A percentile compares a stretch with the other conserved stretches of the same genome.
These are phyloP conservation scores for Sclerotinia minor DNA, from an alignment of 2,329 filamentous ascomycete genomes.

Conservation along the genomic window DNA sequence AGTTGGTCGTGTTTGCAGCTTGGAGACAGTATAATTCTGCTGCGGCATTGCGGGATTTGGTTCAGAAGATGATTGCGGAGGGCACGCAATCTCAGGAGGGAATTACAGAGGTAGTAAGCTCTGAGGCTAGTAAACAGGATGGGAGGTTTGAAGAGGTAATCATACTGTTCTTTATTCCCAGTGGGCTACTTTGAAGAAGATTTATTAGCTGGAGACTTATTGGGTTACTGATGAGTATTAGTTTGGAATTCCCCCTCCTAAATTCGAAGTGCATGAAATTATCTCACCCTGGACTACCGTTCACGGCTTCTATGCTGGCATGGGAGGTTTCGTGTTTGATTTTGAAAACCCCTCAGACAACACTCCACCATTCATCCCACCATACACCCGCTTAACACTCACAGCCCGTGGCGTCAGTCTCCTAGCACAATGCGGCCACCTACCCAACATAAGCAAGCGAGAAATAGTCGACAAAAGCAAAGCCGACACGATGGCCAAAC, in stretches of 20 bases:
- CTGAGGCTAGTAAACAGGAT: background rate
- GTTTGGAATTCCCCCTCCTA: background rate
- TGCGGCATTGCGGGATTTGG: background rate
- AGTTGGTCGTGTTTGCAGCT: slow-evolving; percentile 41
- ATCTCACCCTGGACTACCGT: slow-evolving; percentile 23
- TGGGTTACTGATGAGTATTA: background rate
- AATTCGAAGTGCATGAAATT: background rate
- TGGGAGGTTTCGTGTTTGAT: slow-evolving; percentile 28
- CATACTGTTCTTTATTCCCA: background rate
- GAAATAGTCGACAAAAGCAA: slow-evolving; percentile 39
- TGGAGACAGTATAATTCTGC: slow-evolving; percentile 25
- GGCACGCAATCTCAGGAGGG: background rate
- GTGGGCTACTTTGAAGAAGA: background rate
- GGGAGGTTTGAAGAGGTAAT: background rate
- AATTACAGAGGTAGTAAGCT: background rate
- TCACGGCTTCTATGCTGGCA: slow-evolving; percentile 29
- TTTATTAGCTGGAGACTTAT: background rate
- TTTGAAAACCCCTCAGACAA: background rate
- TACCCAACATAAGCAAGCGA: slow-evolving; percentile 9
- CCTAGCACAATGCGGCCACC: slow-evolving; percentile 5
- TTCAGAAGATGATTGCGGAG: background rate
- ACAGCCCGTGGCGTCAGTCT: background rate
- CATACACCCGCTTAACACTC: background rate
- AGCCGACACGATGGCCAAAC: slow-evolving; percentile 35
- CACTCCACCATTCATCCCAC: background rate